Base-by-base conservation (phyloP, 495 filamentous ascomycete genomes). In the Xylaria scruposa region DNA sequence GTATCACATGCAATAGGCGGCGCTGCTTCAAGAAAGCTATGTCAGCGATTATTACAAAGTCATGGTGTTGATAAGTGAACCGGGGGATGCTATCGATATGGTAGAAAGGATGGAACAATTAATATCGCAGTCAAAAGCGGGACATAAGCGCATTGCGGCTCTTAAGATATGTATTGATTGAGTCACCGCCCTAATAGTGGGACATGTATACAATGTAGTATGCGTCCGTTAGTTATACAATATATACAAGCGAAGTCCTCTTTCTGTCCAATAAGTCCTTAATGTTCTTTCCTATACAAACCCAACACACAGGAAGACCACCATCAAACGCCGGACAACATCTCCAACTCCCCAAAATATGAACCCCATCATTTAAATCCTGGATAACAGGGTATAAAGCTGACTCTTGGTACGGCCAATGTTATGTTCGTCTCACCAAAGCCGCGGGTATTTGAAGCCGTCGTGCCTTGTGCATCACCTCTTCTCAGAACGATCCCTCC, bases 201-300 rank as follows among this genome's bases (percentile, higher is more conserved):
- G 49, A 56, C 36, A 56, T 67, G 33, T 67, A 44, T 51, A 67
- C 33, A 42, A 49, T 67, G 46, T 13, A 67, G 65, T 21, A 56
- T 67, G n/a, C 36, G 49, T 56, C 31, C 49, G 47, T 42, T 36
- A 67, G 29, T 67, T 54, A 54, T 56, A 67, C 65, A 67, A 67
- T 67, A 67, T 67, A 67, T 67, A 67, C 65, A 67, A 49, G 47
- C n/a, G 49, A 67, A 67, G 53, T n/a, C 12, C 33, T 67, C 65
- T 29, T 44, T 29, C 65, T 67, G 47, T 44, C 65, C 49, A 44
- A 33, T 17, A 17, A 19, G 31, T 21, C 44, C 47, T 38, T 21
- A 67, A 7, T 19, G 49, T 56, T 67, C 31, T 67, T 24, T 17
- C 64, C 64, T 19, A 33, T 12, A 67, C 62, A 56, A 44, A 54